A percentile compares a stretch with the other conserved stretches of the same genome.
phyloP scores from a whole-genome alignment of 2,329 filamentous ascomycete species.

The Dendrostoma leiphaemia region DNA sequence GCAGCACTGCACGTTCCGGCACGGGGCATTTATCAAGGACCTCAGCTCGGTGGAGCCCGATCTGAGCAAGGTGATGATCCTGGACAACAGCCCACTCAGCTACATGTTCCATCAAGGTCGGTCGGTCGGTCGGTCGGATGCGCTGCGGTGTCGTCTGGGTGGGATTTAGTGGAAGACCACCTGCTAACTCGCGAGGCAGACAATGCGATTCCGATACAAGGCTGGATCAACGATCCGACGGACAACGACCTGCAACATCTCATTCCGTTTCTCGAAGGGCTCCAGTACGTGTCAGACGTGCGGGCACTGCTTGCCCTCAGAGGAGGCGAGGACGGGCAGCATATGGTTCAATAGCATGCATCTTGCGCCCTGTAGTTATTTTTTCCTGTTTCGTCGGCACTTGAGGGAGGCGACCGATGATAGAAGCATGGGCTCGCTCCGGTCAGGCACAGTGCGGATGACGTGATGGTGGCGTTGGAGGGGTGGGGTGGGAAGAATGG shows the following conservation, averaged over 20 bases:
- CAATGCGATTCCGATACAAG: constrained; percentile 98
- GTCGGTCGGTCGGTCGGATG: too few species aligned
- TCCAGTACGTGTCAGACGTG: constrained; percentile 97
- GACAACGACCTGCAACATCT: constrained; percentile 93
- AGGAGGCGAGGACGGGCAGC: constrained; percentile 75
- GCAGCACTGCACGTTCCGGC: constrained; percentile 93
- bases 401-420: not conserved
- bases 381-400: not conserved
- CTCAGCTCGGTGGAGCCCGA: constrained; percentile 94
- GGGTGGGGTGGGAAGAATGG: not conserved
- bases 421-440: constrained; percentile 1
- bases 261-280: constrained; percentile 84
- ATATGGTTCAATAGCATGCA: constrained; percentile 39
- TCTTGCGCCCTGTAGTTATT: not conserved
- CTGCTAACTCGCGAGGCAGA: constrained; percentile 54
- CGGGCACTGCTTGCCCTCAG: constrained; percentile 84
- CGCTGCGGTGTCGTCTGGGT: too few species aligned
- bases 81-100: constrained; percentile 97
- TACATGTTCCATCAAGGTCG: constrained; percentile 98
- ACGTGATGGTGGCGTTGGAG: too few species aligned
- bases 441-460: too few species aligned
- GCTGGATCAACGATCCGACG: constrained; percentile 98
- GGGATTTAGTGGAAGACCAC: not conserved
- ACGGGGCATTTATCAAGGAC: constrained; percentile 98
- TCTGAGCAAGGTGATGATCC: constrained; percentile 95